Evolutionary conservation across 495 filamentous ascomycete genomes (phyloP), one percentile per base, ranked within the genome.

Genomic region (Echria macrotheca): DNA sequence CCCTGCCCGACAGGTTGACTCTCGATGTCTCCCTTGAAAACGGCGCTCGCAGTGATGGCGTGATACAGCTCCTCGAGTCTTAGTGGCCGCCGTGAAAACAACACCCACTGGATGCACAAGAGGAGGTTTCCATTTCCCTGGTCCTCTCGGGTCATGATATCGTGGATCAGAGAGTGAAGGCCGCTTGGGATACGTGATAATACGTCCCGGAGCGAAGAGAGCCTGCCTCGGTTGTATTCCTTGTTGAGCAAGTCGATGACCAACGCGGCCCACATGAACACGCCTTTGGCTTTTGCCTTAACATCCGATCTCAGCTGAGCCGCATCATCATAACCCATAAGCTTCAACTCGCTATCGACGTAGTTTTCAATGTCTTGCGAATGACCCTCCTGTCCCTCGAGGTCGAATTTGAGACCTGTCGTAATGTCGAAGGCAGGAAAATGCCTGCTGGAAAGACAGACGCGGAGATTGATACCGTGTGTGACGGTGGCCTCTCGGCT

Each of bases 401-500:
- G 40, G 0, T 24, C 36, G 11, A 65, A 17, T 24, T 53, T 43
- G 2, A 63, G 48, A 2, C 67, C 67, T 17, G 55, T 50, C 11
- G 51, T 18, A 2, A 72, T 58, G 2, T 26, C 45, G 25, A 79
- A 70, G 32, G 67, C 49, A 1, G 73, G 74, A 46, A 76, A 76
- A 54, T 76, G 71, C 1, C 74, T 66, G 54, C 74, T 77, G 0
- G 75, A 75, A 38, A 77, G 69, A 38, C 71, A 77, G 9, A 73
- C 35, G 10, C 32, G 47, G 24, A 67, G 38, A 9, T 25, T 39
- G 18, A 49, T 17, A 3, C 28, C 15, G 7, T 4, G 17, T 19
- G 53, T 41, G 11, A 48, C 15, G 2, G 59, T 46, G 9, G 24
- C 12, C 0, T 57, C 32, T 1, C 32, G 5, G 10, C 61, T 59